Evolutionary conservation across 192 early-diverging fungal species (phyloP).

Genomic region (Entomortierella parvispora): DNA sequence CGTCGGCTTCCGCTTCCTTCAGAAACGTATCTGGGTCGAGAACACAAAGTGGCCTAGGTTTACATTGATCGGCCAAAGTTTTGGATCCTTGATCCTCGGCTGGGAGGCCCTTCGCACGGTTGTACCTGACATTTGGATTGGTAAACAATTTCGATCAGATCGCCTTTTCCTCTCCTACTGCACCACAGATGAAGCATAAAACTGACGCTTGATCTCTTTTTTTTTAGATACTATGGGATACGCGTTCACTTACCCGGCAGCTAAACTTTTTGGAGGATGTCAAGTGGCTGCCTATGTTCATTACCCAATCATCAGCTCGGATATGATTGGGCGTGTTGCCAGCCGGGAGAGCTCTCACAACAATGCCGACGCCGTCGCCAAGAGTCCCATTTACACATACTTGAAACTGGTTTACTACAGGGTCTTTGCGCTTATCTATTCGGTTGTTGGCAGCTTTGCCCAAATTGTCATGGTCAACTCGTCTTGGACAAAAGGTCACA

Average conservation of each 20-base stretch:
- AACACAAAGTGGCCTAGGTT: constrained; percentile 75
- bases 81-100: constrained; percentile 82
- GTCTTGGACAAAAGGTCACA: constrained; percentile 93
- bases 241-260: constrained; percentile 92
- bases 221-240: constrained; percentile 91
- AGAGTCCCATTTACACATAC: constrained; percentile 63
- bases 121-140: constrained; percentile 86
- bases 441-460: constrained; percentile 79
- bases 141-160: constrained; percentile 36
- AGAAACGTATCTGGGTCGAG: constrained; percentile 73
- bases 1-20: constrained; percentile 73
- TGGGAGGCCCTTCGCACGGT: constrained; percentile 76
- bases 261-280: constrained; percentile 64
- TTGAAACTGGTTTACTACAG: constrained; percentile 85
- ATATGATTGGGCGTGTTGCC: constrained; percentile 48
- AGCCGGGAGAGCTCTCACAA: constrained; percentile 60
- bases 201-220: background rate
- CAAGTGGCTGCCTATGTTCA: constrained; percentile 90
- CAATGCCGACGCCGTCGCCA: constrained; percentile 68
- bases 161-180: no score
- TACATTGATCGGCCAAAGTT: constrained; percentile 88
- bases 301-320: constrained; percentile 92
- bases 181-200: background rate
- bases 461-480: constrained; percentile 95
- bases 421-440: constrained; percentile 82